These are phyloP conservation scores for Torrubiella hemipterigena DNA, from an alignment of 2,329 filamentous ascomycete species.

Conservation along the genomic window DNA sequence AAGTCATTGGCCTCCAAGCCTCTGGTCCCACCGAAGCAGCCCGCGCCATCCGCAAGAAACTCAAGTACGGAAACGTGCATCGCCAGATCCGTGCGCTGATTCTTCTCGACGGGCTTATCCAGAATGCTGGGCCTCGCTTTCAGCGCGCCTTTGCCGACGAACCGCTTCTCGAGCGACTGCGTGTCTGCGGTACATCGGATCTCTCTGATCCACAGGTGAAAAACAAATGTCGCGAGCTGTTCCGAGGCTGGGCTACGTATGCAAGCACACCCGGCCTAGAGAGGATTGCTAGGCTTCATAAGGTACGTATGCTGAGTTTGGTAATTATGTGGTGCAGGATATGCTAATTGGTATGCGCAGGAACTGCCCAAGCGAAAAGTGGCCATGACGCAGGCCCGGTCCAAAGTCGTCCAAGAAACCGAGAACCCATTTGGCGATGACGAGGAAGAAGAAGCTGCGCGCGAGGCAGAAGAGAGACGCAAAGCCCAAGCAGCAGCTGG, in stretches of 20 bases:
- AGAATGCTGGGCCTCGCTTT: conserved; percentile 83
- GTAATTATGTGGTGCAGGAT: conserved; percentile 5
- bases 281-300: conserved; percentile 67
- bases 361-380: conserved; percentile 58
- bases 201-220: conserved; percentile 78
- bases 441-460: conserved; percentile 39
- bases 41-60: conserved; percentile 87
- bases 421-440: conserved; percentile 60
- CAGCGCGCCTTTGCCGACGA: conserved; percentile 84
- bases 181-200: conserved; percentile 75
- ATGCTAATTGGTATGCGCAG: conserved; percentile 16
- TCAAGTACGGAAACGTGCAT: conserved; percentile 96
- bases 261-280: conserved; percentile 70
- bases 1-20: conserved; percentile 81
- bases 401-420: conserved; percentile 73
- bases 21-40: conserved; percentile 83
- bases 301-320: conserved; percentile 23
- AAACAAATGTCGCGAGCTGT: conserved; percentile 77
- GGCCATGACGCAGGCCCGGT: conserved; percentile 62
- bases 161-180: conserved; percentile 78
- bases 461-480: conserved; percentile 13
- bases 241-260: conserved; percentile 81
- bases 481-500: conserved; percentile 6
- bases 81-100: conserved; percentile 80
- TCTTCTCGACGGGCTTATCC: conserved; percentile 83